Base-by-base conservation (phyloP, 2,329 filamentous ascomycete genomes). In the Talaromyces amestolkiae region DNA sequence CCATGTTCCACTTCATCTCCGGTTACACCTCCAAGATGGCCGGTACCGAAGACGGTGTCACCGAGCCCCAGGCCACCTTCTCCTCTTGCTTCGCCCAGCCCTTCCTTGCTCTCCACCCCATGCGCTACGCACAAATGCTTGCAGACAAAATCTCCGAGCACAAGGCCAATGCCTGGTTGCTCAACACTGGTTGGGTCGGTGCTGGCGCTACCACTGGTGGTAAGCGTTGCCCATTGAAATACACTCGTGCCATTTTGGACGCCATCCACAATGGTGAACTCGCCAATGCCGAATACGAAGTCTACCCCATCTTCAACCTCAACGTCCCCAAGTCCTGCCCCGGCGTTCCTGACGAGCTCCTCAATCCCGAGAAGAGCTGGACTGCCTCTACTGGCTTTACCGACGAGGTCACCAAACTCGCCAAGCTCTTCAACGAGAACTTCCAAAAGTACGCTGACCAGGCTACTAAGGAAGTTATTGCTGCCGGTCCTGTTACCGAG, bases 1-100 rank as follows among this genome's bases (percentile, higher is more conserved):
- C 93, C 80, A 98, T 99, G 94, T 99, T 98, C 90, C 95, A 99
- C 87, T 99, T 99, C 89, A 99, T 99, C 82, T 96, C 92, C 19
- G 95, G 95, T 73, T 99, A 99, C 87, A 99, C 95, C 70, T 98
- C 94, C 77, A 99, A 99, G 89, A 99, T 99, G 95, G 95, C 95
- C 70, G 95, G 95, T 76, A 99, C 95, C 39, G 95, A 99, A 84
- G 92, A 97, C 71, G 95, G 95, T 76, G 89, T 99, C 70, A 96
- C 91, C 10, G 95, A 99, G 83, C 95, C 95, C 70, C 92, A 98
- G 83, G 95, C 95, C 27, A 99, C 95, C 75, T 99, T 99, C 89
- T 98, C 93, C 31, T 96, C 93, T 62, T 99, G 95, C 88, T 99
- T 99, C 82, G 95, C 95, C 65, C 95, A 99, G 84, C 95, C 95